phyloP scores from a whole-genome alignment of 495 filamentous ascomycete species.

The Trichoderma erinaceum region DNA sequence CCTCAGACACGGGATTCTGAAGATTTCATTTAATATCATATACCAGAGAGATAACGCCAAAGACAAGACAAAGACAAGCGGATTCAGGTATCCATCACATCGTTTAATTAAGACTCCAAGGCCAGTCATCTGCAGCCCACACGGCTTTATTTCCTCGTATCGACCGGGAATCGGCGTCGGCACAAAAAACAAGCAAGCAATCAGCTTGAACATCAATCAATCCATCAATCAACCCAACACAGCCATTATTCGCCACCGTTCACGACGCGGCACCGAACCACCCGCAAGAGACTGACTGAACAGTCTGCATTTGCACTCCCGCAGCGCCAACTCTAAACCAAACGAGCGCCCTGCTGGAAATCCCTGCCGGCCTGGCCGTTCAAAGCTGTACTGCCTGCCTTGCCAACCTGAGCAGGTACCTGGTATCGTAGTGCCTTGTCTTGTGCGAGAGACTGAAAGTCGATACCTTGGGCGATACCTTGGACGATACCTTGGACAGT shows the following conservation, averaged over 20 bases:
- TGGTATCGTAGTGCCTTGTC: too few species aligned
- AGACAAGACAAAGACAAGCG: neutral
- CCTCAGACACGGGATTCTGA: constrained; percentile 3
- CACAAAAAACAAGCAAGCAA: neutral
- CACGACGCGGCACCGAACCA: neutral
- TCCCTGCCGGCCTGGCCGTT: constrained; percentile 11
- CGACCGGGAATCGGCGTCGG: too few species aligned
- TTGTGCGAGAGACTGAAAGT: too few species aligned
- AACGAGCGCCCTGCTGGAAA: constrained; percentile 6
- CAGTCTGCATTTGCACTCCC: neutral
- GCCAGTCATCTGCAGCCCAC: neutral
- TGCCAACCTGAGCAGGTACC: too few species aligned
- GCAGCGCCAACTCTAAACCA: constrained; percentile 12
- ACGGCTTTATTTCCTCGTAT: too few species aligned
- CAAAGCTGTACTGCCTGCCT: neutral
- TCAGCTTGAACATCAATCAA: neutral
- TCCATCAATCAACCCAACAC: neutral
- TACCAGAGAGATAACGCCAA: neutral
- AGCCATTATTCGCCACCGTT: constrained; percentile 1
- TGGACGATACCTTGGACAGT: neutral
- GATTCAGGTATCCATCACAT: neutral
- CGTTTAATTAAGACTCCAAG: neutral
- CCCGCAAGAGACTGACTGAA: neutral
- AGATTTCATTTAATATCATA: neutral
- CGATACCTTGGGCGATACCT: neutral